Conservation (phyloP, 768 basidiomycete species). For the Podaxis sp. region DNA sequence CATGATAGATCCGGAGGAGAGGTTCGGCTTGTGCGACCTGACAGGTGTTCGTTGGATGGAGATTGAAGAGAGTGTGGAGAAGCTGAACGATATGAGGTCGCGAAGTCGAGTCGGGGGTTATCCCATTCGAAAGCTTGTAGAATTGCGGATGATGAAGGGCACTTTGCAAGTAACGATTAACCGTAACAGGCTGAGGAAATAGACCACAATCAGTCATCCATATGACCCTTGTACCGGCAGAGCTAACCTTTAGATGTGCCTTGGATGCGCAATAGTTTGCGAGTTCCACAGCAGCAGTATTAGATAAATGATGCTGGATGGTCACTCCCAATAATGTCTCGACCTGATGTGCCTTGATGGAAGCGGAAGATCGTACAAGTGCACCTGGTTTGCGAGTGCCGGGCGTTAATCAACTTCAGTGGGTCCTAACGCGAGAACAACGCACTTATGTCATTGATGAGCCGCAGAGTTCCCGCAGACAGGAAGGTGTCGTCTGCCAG, state of each 20-base stretch:
- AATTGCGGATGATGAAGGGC: constrained; percentile 72
- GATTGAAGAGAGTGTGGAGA: constrained; percentile 65
- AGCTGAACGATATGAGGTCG: constrained; percentile 49
- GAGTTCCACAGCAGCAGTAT: constrained; percentile 41
- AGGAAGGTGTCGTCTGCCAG: neutral
- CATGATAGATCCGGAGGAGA: constrained; percentile 71
- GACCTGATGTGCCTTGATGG: constrained; percentile 55
- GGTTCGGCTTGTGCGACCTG: constrained; percentile 84
- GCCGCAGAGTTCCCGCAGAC: neutral
- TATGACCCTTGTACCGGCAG: neutral
- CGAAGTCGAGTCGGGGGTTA: constrained; percentile 31
- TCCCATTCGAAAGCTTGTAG: constrained; percentile 39
- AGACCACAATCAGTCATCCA: constrained; percentile 6
- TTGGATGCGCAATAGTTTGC: constrained; percentile 38
- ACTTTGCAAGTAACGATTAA: constrained; percentile 75
- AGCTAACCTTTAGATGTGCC: constrained; percentile 62
- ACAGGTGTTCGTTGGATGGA: constrained; percentile 81
- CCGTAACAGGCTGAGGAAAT: constrained; percentile 55
- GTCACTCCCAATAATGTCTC: constrained; percentile 71
- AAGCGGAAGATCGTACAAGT: constrained; percentile 29
- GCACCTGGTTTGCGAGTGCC: constrained; percentile 23
- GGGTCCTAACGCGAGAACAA: neutral
- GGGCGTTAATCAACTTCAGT: neutral
- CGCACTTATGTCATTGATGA: constrained; percentile 4
- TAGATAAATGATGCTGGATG: constrained; percentile 58